Conservation (phyloP, 495 filamentous ascomycete genomes). For the Podospora pseudoanserina region DNA sequence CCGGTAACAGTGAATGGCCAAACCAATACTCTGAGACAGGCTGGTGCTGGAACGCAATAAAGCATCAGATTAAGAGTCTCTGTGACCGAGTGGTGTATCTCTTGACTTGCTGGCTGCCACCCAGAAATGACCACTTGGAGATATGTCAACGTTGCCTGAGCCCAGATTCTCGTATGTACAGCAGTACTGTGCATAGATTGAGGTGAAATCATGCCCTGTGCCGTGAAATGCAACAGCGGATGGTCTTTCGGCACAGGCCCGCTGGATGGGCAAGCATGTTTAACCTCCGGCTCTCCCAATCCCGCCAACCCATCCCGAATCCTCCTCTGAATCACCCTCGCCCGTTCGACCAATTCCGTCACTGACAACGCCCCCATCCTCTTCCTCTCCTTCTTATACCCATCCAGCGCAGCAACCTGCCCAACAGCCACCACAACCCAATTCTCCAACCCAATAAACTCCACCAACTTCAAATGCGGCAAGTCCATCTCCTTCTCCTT, state of each 20-base stretch:
- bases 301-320: conserved; percentile 30
- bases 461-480: conserved; percentile 39
- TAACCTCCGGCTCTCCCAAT: conserved; percentile 7
- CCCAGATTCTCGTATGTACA: conserved; percentile 41
- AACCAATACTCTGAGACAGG: conserved; percentile 40
- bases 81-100: conserved; percentile 37
- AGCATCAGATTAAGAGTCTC: conserved; percentile 35
- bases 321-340: conserved; percentile 36
- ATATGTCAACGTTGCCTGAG: conserved; percentile 47
- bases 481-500: conserved; percentile 20
- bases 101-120: conserved; percentile 46
- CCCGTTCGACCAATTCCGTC: conserved; percentile 44
- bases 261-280: conserved; percentile 4
- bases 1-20: conserved; percentile 55
- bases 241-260: conserved; percentile 7
- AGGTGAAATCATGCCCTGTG: conserved; percentile 2
- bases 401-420: conserved; percentile 48
- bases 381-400: conserved; percentile 48
- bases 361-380: conserved; percentile 41
- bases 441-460: conserved; percentile 45
- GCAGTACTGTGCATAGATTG: conserved; percentile 6
- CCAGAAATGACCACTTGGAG: conserved; percentile 49
- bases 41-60: conserved; percentile 21
- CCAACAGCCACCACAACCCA: conserved; percentile 45
- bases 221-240: conserved; percentile 14